These are phyloP conservation scores for Phytophthora meadii DNA, from an alignment of 352 stramenopile species.

Conservation along the genomic window DNA sequence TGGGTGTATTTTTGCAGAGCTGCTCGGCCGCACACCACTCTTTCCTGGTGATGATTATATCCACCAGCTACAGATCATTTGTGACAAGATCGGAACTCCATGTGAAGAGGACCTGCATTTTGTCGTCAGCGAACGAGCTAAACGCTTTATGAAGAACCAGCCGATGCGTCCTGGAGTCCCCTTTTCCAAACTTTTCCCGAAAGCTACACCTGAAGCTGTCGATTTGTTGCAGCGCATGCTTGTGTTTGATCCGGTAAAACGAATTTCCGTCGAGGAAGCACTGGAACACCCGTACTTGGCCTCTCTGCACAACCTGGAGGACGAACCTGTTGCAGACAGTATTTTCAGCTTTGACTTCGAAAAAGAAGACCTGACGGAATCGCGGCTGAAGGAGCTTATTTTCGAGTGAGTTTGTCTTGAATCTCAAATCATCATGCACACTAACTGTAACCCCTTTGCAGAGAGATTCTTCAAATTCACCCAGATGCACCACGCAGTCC, in stretches of 20 bases:
- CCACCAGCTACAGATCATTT: constrained; percentile 98
- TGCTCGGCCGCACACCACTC: constrained; percentile 91
- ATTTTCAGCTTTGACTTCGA: constrained; percentile 92
- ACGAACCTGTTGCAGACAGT: constrained; percentile 86
- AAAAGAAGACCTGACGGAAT: constrained; percentile 85
- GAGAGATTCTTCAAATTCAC: constrained; percentile 80
- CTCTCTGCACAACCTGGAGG: constrained; percentile 93
- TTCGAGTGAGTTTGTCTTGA: constrained; percentile 67
- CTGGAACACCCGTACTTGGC: constrained; percentile 92
- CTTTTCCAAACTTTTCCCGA: constrained; percentile 77
- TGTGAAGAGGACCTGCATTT: constrained; percentile 91
- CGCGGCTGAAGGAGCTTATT: constrained; percentile 86
- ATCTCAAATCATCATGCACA: neutral
- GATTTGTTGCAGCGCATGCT: constrained; percentile 90
- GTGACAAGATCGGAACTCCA: constrained; percentile 90
- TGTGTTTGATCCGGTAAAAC: constrained; percentile 86
- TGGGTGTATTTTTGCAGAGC: constrained; percentile 95
- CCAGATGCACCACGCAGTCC: constrained; percentile 46
- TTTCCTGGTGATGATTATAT: constrained; percentile 99
- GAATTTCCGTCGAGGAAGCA: constrained; percentile 93
- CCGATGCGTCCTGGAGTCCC: constrained; percentile 73
- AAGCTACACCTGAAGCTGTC: constrained; percentile 71
- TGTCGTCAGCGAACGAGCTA: constrained; percentile 91
- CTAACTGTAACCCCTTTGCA: constrained; percentile 27
- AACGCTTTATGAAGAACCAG: constrained; percentile 88